Base-by-base conservation (phyloP, 768 basidiomycete species). In the Cystoderma amianthinum region DNA sequence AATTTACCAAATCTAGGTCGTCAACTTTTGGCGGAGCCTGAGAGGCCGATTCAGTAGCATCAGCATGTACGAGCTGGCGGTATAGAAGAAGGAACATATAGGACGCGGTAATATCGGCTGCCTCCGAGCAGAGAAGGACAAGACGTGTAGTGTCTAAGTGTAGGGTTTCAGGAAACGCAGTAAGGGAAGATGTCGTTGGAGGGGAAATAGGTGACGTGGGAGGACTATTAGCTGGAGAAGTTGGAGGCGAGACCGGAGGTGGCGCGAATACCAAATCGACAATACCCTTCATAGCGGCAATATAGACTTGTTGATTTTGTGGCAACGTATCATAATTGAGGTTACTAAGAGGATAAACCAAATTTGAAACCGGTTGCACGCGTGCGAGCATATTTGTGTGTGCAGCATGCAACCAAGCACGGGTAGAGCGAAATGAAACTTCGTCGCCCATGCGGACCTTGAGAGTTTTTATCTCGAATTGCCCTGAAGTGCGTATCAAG, bases 41-140 rank as follows among this genome's bases (percentile, higher is more conserved):
- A 25, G 48, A 38, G 12, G 62, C 44, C 21, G 62, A 50, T 41
- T 63, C 60, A 39, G 58, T 55, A 22, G 64, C 53, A 28, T 68
- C 67, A 41, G 78, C 74, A 49, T 72, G 71, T 30, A 78, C 61
- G 48, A 91, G 74, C 55, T 90, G 84, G 32, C 87, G 79, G 57
- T 80, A 90, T 16, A 91, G 77, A 52, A 92, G 67, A 24, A 89
- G 67, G 49, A 90, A 78, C 78, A 92, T 82, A 62, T 84, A 87
- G 38, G 89, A 61, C 34, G 82, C 76, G 15, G 78, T 77, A 32
- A 82, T 67, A 51, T 94, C 90, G 20, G 78, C 72, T 0, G 82
- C 81, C 45, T 95, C 92, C 32, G 76, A 67, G 49, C 75, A 75
- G 46, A 91, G 72, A 17, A 69, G 68, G 18, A 71, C 59, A 9